A percentile compares a stretch with the other conserved stretches of the same genome.
Conservation (phyloP, 2,329 filamentous ascomycete genomes). For the Aureobasidium sp. region DNA sequence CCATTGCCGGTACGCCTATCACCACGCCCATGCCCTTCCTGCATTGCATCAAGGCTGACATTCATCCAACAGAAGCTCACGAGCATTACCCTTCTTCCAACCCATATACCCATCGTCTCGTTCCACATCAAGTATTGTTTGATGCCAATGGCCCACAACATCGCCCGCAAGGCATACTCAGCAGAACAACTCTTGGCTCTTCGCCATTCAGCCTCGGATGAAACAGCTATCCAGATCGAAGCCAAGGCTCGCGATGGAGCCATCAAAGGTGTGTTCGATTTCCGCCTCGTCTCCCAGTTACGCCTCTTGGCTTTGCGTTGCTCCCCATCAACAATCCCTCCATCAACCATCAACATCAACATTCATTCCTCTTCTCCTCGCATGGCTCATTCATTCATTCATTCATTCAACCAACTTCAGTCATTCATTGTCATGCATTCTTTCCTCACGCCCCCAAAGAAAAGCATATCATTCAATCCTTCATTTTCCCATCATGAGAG, state of each 20-base stretch:
- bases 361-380: neutral
- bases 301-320: neutral
- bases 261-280: slow-evolving; percentile 26
- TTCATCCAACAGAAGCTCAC: neutral
- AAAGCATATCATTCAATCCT: neutral
- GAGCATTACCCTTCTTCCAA: neutral
- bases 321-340: neutral
- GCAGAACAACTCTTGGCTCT: slow-evolving; percentile 28
- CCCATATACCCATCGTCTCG: neutral
- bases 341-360: neutral
- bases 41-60: slow-evolving; percentile 5
- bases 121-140: neutral
- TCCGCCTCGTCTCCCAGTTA: neutral
- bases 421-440: slow-evolving; percentile 7
- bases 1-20: neutral
- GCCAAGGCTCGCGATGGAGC: slow-evolving; percentile 28
- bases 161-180: slow-evolving; percentile 28
- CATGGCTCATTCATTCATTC: neutral
- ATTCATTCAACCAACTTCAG: neutral
- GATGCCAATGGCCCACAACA: slow-evolving; percentile 15
- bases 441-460: neutral
- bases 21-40: neutral
- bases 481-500: slow-evolving; percentile 10
- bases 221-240: slow-evolving; percentile 27
- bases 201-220: slow-evolving; percentile 25